Percentiles rank a stretch among this genome's conserved stretches.
These are phyloP conservation scores for Penicillium paxilli DNA, from an alignment of 495 filamentous ascomycete species.

Conservation along the genomic window DNA sequence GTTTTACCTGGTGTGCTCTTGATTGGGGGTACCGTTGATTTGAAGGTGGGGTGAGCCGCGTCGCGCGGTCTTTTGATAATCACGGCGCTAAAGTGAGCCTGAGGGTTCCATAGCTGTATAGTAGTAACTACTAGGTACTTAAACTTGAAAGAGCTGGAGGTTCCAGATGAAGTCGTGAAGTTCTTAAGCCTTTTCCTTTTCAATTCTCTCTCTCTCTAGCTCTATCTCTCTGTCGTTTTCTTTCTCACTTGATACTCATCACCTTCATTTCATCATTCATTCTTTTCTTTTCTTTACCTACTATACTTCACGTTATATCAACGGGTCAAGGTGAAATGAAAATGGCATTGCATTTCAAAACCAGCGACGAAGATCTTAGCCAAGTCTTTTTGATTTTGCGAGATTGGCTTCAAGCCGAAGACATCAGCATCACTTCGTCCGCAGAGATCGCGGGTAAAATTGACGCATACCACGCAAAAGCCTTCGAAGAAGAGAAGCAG, in stretches of 20 bases:
- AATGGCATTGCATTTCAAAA: neutral
- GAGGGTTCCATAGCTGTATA: neutral
- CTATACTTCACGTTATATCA: too few relatives aligned
- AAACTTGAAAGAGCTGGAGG: too few relatives aligned
- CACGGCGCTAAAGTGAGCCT: neutral
- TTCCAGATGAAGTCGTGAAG: too few relatives aligned
- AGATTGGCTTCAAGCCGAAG: neutral
- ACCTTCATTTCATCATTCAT: too few relatives aligned
- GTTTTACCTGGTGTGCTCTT: neutral
- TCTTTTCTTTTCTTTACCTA: neutral
- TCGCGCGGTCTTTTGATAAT: neutral
- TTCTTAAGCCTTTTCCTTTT: neutral
- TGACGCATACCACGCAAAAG: neutral
- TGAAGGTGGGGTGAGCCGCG: neutral
- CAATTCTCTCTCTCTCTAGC: neutral
- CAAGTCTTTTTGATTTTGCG: neutral
- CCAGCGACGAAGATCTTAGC: neutral
- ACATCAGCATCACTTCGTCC: neutral
- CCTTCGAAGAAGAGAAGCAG: neutral
- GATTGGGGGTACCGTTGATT: conserved; percentile 1
- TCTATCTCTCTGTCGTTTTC: too few relatives aligned
- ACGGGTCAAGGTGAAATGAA: neutral
- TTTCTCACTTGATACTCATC: too few relatives aligned
- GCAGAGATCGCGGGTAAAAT: neutral
- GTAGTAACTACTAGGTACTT: too few relatives aligned